These are phyloP conservation scores for Daldinia caldariorum DNA, from an alignment of 495 filamentous ascomycete genomes.

Conservation along the genomic window DNA sequence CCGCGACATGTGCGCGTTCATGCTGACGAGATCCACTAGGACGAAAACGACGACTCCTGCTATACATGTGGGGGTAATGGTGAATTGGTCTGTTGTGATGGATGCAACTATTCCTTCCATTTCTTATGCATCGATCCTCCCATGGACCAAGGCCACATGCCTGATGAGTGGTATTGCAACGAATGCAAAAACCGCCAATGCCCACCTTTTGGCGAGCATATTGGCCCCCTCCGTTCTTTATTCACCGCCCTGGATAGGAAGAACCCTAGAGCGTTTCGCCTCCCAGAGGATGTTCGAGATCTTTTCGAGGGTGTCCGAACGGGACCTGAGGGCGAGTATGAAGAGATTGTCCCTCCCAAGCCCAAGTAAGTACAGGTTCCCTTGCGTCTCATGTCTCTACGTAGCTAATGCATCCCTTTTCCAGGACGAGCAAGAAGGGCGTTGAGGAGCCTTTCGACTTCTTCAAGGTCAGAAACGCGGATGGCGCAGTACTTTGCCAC, in stretches of 20 bases:
- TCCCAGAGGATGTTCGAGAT: conserved; percentile 73
- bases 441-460: conserved; percentile 74
- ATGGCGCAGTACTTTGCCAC: conserved; percentile 78
- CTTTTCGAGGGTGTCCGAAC: conserved; percentile 79
- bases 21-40: conserved; percentile 53
- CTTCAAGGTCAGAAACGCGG: conserved; percentile 69
- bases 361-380: conserved; percentile 46
- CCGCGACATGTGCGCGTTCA: conserved; percentile 14
- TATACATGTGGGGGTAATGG: conserved; percentile 81
- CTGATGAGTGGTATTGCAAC: conserved; percentile 86
- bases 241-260: conserved; percentile 67
- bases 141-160: conserved; percentile 68
- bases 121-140: conserved; percentile 86
- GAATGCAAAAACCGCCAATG: conserved; percentile 64
- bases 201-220: conserved; percentile 52
- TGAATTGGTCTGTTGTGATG: conserved; percentile 91
- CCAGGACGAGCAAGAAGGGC: conserved; percentile 61
- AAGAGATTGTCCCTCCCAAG: conserved; percentile 63
- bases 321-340: conserved; percentile 80
- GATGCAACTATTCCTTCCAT: conserved; percentile 87
- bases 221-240: conserved; percentile 65
- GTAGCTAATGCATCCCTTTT: conserved; percentile 40
- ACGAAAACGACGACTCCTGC: conserved; percentile 91
- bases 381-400: conserved; percentile 2
- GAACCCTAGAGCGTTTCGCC: conserved; percentile 76